These are phyloP conservation scores for Bipolaris oryzae DNA, from an alignment of 2,329 filamentous ascomycete species.

Conservation along the genomic window DNA sequence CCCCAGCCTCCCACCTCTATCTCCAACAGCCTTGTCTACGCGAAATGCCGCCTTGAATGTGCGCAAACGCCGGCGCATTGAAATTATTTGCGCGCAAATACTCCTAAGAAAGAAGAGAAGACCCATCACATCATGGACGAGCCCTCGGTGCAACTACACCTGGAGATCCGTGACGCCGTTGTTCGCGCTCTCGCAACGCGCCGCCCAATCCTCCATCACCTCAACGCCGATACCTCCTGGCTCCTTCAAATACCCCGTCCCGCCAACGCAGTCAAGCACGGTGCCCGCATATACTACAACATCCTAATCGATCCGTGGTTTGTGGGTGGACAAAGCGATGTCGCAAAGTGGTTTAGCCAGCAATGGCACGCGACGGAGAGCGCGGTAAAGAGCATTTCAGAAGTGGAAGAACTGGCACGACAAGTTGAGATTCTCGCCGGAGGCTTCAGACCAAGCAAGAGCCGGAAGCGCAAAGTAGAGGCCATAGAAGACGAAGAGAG, in stretches of 20 bases:
- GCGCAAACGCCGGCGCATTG: slow-evolving; percentile 13
- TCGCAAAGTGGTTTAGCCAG: slow-evolving; percentile 68
- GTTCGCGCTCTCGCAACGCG: slow-evolving; percentile 50
- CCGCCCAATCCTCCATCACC: slow-evolving; percentile 64
- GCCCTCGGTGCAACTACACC: slow-evolving; percentile 50
- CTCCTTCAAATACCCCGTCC: slow-evolving; percentile 68
- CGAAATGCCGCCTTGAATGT: slow-evolving; percentile 30
- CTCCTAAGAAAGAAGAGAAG: background rate
- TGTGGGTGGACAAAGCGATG: slow-evolving; percentile 65
- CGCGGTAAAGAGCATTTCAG: slow-evolving; percentile 60
- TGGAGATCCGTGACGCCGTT: slow-evolving; percentile 51
- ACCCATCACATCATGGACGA: slow-evolving; percentile 34
- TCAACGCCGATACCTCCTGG: slow-evolving; percentile 72
- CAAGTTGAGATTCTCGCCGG: slow-evolving; percentile 56
- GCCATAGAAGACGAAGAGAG: slow-evolving; percentile 28
- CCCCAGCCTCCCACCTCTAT: slow-evolving; percentile 4
- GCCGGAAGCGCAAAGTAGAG: slow-evolving; percentile 15
- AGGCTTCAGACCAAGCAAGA: slow-evolving; percentile 28
- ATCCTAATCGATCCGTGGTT: slow-evolving; percentile 72
- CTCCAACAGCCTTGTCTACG: slow-evolving; percentile 1
- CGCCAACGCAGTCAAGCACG: slow-evolving; percentile 48
- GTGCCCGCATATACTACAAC: slow-evolving; percentile 63
- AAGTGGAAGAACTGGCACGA: slow-evolving; percentile 60
- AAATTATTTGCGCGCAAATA: background rate
- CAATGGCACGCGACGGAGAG: slow-evolving; percentile 66